Evolutionary conservation across 345 rosid species (phyloP).

Genomic region (Rhizophora mangle): DNA sequence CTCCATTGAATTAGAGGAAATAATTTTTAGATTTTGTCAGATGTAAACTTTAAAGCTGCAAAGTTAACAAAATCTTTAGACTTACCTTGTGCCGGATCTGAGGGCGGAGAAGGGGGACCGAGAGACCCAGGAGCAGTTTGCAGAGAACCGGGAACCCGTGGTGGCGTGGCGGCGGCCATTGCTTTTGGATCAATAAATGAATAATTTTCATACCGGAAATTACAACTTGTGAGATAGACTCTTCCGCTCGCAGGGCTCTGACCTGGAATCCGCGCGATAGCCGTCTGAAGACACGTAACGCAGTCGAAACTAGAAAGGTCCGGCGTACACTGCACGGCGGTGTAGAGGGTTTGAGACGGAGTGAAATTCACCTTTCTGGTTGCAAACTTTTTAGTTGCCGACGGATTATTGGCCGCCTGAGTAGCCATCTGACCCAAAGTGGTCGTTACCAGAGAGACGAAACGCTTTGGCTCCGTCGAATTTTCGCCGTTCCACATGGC

Average conservation of each 20-base stretch:
- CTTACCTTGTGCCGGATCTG: no score
- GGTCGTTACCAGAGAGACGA: background rate
- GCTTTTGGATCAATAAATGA: no score
- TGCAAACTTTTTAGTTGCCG: slow-evolving; percentile 23
- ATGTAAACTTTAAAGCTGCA: no score
- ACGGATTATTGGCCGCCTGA: background rate
- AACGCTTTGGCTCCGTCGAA: background rate
- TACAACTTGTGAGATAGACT: slow-evolving; percentile 31
- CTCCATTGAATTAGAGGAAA: no score
- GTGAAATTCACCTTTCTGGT: slow-evolving; percentile 19
- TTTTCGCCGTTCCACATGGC: background rate
- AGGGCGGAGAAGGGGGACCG: no score
- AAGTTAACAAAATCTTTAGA: no score
- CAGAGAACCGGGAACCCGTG: no score
- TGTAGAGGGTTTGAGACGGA: slow-evolving; percentile 15
- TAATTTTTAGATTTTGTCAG: no score
- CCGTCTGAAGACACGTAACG: slow-evolving; percentile 28
- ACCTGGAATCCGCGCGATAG: background rate
- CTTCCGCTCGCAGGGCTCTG: slow-evolving; percentile 22
- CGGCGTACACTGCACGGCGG: slow-evolving; percentile 51
- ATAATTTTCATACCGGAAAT: slow-evolving; percentile 13
- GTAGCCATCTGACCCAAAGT: slow-evolving; percentile 15
- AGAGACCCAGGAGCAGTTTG: no score
- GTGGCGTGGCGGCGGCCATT: no score
- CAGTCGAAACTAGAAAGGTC: slow-evolving; percentile 43